phyloP scores from a whole-genome alignment of 352 stramenopile genomes.

The Saprolegnia parasitica region DNA sequence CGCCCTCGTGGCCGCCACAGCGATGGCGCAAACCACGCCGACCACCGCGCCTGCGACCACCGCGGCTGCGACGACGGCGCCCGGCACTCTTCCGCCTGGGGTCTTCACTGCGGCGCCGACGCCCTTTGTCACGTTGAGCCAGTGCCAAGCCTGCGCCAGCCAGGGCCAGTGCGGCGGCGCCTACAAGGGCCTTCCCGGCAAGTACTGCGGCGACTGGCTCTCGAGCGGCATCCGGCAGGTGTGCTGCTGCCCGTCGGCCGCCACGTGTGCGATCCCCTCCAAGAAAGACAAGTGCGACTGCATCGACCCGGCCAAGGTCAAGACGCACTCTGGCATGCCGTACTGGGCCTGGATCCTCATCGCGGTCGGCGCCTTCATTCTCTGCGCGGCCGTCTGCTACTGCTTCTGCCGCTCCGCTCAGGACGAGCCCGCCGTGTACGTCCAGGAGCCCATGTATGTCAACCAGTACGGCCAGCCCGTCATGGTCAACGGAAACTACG shows the following conservation, averaged over 20 bases:
- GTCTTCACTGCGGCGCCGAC: not conserved
- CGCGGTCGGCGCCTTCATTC: not conserved
- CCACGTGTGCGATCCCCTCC: constrained; percentile 9
- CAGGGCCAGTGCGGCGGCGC: not conserved
- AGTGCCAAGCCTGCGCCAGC: constrained; percentile 1
- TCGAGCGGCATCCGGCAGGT: not conserved
- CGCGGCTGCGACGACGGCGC: not conserved
- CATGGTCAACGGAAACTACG: not conserved
- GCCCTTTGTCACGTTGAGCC: too few relatives aligned
- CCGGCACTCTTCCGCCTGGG: not conserved
- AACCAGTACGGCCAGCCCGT: not conserved
- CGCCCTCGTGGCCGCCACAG: not conserved
- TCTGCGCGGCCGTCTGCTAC: not conserved
- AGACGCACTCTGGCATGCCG: not conserved
- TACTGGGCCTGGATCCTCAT: constrained; percentile 8
- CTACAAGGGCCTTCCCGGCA: not conserved
- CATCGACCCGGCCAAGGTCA: too few relatives aligned
- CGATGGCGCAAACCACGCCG: not conserved
- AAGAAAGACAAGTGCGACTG: not conserved
- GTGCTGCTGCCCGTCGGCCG: constrained; percentile 12
- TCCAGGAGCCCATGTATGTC: not conserved
- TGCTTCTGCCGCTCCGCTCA: not conserved
- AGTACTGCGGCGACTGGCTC: constrained; percentile 2
- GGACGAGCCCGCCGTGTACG: not conserved
- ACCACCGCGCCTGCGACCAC: not conserved